phyloP scores from a whole-genome alignment of 441 rosid genomes.

The Gossypium armourianum region DNA sequence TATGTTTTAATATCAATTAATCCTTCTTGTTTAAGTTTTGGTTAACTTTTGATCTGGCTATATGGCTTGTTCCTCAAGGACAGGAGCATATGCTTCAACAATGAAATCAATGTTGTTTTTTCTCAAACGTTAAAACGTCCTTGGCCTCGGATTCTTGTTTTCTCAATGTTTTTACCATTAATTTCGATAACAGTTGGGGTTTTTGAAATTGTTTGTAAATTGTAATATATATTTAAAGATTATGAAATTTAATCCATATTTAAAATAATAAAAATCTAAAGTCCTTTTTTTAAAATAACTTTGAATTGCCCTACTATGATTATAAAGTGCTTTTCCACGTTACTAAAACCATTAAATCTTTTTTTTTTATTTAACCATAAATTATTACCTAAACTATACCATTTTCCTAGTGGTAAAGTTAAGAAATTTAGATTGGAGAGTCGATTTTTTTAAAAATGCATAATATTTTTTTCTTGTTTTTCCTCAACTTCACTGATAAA shows the following conservation, averaged over 20 bases:
- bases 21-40: neutral
- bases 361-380: neutral
- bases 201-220: too few species aligned
- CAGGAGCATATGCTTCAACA: neutral
- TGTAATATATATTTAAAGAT: neutral
- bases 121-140: neutral
- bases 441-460: neutral
- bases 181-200: neutral
- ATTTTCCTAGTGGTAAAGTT: too few species aligned
- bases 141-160: constrained; percentile 10
- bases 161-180: neutral
- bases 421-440: neutral
- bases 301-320: too few species aligned
- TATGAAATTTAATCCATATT: too few species aligned
- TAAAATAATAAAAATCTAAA: too few species aligned
- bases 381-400: too few species aligned
- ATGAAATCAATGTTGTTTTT: neutral
- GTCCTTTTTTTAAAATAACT: too few species aligned
- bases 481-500: neutral
- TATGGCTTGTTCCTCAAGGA: neutral
- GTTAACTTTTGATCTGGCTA: neutral
- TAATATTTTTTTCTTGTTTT: neutral
- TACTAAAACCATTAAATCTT: neutral
- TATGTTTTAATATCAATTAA: neutral
- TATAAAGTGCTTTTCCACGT: too few species aligned